These are phyloP conservation scores for Ogataea methylovora DNA, from an alignment of 805 yeast species.

Conservation along the genomic window DNA sequence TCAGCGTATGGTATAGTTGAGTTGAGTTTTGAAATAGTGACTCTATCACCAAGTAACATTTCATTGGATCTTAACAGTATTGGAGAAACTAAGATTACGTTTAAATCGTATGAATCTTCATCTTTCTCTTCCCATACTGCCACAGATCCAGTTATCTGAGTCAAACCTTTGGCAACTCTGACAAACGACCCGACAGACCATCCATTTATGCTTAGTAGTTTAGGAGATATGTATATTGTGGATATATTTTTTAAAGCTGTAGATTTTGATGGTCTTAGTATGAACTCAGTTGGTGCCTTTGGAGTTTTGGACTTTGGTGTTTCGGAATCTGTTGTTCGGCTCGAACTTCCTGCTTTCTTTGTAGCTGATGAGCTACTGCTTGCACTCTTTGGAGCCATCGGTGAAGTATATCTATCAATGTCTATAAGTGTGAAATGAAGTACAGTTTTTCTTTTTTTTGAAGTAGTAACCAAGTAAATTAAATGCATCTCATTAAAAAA, in stretches of 20 bases:
- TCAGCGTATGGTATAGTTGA: constrained; percentile 14
- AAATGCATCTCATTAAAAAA: too few relatives aligned
- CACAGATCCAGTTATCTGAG: constrained; percentile 10
- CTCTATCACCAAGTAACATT: constrained; percentile 24
- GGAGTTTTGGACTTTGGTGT: constrained; percentile 9
- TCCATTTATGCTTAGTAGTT: constrained; percentile 12
- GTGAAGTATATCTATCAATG: not conserved
- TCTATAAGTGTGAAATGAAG: too few relatives aligned
- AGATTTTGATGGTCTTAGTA: constrained; percentile 18
- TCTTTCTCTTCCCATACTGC: constrained; percentile 16
- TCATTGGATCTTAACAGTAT: constrained; percentile 12
- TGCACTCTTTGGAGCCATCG: constrained; percentile 19
- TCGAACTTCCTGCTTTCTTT: constrained; percentile 1
- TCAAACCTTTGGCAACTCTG: constrained; percentile 17
- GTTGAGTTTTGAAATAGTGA: constrained; percentile 30
- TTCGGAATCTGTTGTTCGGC: constrained; percentile 1
- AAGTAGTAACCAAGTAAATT: too few relatives aligned
- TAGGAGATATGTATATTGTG: constrained; percentile 17
- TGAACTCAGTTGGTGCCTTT: constrained; percentile 20
- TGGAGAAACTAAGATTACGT: constrained; percentile 19
- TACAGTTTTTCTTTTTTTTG: too few relatives aligned
- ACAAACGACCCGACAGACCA: constrained; percentile 19
- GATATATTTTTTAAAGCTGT: constrained; percentile 6
- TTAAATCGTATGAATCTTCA: constrained; percentile 15
- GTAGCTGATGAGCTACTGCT: constrained; percentile 7